phyloP scores from a whole-genome alignment of 2,329 filamentous ascomycete genomes.

The Cytospora paraplurivora region DNA sequence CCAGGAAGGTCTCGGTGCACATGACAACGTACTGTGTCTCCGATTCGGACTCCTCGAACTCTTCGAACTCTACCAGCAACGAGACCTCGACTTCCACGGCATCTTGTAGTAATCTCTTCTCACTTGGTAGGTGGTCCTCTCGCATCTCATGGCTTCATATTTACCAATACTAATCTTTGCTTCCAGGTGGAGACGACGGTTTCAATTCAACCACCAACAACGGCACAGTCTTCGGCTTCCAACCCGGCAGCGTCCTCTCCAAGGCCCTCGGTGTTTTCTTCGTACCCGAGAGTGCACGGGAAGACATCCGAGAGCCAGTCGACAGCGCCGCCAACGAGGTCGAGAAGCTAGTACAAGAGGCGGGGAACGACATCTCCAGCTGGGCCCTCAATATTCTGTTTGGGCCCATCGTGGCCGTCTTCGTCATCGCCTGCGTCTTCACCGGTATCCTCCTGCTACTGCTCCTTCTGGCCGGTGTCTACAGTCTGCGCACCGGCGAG shows the following conservation, averaged over 20 bases:
- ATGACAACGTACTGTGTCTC: slow-evolving; percentile 26
- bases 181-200: slow-evolving; percentile 2
- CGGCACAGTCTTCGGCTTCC: slow-evolving; percentile 27
- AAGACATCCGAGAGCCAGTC: slow-evolving; percentile 22
- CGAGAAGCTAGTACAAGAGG: slow-evolving; percentile 22
- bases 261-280: slow-evolving; percentile 28
- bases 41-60: background rate
- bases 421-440: slow-evolving; percentile 19
- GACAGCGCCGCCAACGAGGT: slow-evolving; percentile 25
- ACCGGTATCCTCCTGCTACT: slow-evolving; percentile 21
- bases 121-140: slow-evolving; percentile 8
- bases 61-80: slow-evolving; percentile 9
- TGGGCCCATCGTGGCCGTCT: slow-evolving; percentile 28
- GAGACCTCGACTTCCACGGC: background rate
- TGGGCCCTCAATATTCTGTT: slow-evolving; percentile 26
- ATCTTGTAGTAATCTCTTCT: slow-evolving; percentile 23
- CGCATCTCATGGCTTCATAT: background rate
- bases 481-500: slow-evolving; percentile 9
- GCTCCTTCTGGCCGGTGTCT: slow-evolving; percentile 14
- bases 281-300: slow-evolving; percentile 22
- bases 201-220: slow-evolving; percentile 24
- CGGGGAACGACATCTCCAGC: slow-evolving; percentile 18
- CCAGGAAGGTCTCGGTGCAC: slow-evolving; percentile 25
- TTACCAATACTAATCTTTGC: background rate
- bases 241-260: slow-evolving; percentile 23